phyloP scores from a whole-genome alignment of 2,329 filamentous ascomycete species.

The Fusarium sp. region DNA sequence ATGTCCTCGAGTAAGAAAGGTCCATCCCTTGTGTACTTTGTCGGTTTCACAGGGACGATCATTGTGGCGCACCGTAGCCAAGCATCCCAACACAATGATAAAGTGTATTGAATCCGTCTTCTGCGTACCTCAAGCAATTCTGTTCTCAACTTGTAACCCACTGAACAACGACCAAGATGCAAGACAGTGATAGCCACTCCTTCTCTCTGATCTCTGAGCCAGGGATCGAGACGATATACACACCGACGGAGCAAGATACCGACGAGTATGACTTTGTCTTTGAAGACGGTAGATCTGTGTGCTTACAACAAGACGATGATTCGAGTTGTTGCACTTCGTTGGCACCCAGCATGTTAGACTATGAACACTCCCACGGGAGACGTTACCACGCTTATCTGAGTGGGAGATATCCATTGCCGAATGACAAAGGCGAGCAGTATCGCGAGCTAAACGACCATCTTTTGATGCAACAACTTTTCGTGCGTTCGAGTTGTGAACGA shows the following conservation, averaged over 20 bases:
- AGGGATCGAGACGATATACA: slow-evolving; percentile 41
- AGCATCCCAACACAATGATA: slow-evolving; percentile 33
- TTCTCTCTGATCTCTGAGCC: slow-evolving; percentile 49
- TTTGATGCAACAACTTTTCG: slow-evolving; percentile 58
- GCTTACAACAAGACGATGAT: slow-evolving; percentile 39
- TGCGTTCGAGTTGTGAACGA: slow-evolving; percentile 34
- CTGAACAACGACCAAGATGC: slow-evolving; percentile 27
- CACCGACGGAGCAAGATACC: slow-evolving; percentile 46
- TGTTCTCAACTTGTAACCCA: neutral
- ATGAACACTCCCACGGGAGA: slow-evolving; percentile 51
- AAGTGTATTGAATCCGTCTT: slow-evolving; percentile 24
- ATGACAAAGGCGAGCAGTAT: slow-evolving; percentile 59
- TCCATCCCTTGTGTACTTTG: slow-evolving; percentile 18
- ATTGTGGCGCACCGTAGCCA: slow-evolving; percentile 26
- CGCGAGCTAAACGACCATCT: slow-evolving; percentile 60
- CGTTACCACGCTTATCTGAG: slow-evolving; percentile 59
- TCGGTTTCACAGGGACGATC: slow-evolving; percentile 36
- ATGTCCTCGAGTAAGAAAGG: slow-evolving; percentile 17
- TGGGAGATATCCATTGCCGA: slow-evolving; percentile 60
- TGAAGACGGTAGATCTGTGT: slow-evolving; percentile 39
- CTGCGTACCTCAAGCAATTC: neutral
- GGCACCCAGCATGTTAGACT: slow-evolving; percentile 49
- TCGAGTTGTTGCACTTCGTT: slow-evolving; percentile 51
- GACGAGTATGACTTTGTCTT: slow-evolving; percentile 49
- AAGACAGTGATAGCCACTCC: slow-evolving; percentile 44